Evolutionary conservation across 352 stramenopile species (phyloP), one percentile per base, ranked within the genome.

Genomic region (Peronospora belbahrii): DNA sequence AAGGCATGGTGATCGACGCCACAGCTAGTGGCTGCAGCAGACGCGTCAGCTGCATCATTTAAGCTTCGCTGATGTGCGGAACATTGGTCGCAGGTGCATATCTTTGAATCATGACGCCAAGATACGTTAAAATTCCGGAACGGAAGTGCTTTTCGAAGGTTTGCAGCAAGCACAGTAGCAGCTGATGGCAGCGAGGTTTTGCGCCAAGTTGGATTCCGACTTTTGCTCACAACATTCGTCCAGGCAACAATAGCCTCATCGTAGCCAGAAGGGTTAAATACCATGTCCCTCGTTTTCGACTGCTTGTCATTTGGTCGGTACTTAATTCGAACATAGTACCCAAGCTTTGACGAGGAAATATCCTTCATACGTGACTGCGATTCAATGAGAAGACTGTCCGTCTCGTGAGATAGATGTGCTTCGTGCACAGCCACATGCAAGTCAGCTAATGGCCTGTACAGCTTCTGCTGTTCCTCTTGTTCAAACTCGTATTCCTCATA

Each of bases 91-190:
- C 81, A 92, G 11, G 45, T 56, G 39, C 81, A 90, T 1, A 42
- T 53, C 0, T 45, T 36, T 7, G 60, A 39, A 32, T 82, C 68
- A 47, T 90, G 81, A 5, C 65, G 70, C 81, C 81, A 93, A 19
- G 78, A 89, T 6, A 88, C 59, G 36, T 79, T 85, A 39, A 83
- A 87, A 49, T 93, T 93, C 6, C 70, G 59, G 30, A 89, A 87
- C 6, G 78, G 67, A 20, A 74, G 70, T 9, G 70, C 64, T 56
- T 89, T 88, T 2, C 64, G 60, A 14, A 73, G 59, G 40, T 87
- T 87, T 27, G 68, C 34, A 42, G 52, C 37, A 31, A 51, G 52
- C n/a, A 74, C 39, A 6, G 56, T 19, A 2, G 37, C 43, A 14
- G 56, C 31, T 5, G 58, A 54, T 8, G 42, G 24, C 3, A 62